Evolutionary conservation across 441 rosid genomes (phyloP).

Genomic region (Populus hybrid): DNA sequence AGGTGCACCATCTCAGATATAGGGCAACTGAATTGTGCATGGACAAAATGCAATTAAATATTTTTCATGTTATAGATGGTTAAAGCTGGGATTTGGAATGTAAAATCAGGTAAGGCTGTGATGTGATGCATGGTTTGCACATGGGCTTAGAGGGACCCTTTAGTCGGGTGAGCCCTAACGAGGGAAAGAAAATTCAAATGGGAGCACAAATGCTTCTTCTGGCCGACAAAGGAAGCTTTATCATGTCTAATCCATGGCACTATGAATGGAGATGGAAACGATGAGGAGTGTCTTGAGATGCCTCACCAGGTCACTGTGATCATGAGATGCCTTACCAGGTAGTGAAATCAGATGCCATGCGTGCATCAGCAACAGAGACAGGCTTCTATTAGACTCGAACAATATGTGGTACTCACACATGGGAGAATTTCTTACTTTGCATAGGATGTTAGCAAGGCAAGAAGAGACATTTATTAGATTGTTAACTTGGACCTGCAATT

Average conservation of each 20-base stretch:
- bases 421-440: neutral
- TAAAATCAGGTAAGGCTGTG: neutral
- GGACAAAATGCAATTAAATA: too few species aligned
- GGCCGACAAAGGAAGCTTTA: constrained; percentile 25
- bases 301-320: neutral
- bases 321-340: neutral
- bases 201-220: neutral
- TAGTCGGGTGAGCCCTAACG: neutral
- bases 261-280: constrained; percentile 19
- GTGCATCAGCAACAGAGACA: neutral
- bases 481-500: neutral
- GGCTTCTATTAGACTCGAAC: neutral
- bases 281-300: neutral
- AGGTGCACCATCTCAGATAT: too few species aligned
- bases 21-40: too few species aligned
- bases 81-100: too few species aligned
- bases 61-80: too few species aligned
- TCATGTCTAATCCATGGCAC: constrained; percentile 24
- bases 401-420: neutral
- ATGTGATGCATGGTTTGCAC: constrained; percentile 4
- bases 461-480: neutral
- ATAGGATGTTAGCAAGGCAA: neutral
- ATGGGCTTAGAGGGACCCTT: constrained; percentile 10
- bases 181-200: neutral
- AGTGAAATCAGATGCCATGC: neutral